Conservation (phyloP, 139 green algal species). For the Raphidocelis subcapitata region DNA sequence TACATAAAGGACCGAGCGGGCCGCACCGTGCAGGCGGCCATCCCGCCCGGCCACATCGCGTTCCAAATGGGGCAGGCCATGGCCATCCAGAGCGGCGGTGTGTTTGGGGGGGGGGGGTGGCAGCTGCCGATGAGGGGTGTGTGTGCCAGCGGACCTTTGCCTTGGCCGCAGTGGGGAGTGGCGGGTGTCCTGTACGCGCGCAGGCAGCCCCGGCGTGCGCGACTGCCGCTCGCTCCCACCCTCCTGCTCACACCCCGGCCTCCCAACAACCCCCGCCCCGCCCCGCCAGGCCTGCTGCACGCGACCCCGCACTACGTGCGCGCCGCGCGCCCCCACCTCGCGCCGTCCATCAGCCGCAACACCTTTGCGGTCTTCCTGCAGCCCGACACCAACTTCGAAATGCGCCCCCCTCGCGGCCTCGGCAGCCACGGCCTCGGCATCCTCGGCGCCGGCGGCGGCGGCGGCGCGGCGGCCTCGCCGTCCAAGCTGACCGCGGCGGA, state of each 20-base stretch:
- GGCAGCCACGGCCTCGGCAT: neutral
- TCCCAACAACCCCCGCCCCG: conserved; percentile 63
- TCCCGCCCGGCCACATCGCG: conserved; percentile 58
- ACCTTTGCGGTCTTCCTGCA: conserved; percentile 89
- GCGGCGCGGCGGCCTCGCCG: too few species aligned
- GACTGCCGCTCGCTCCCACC: neutral
- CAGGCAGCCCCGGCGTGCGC: neutral
- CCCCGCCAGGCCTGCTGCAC: conserved; percentile 63
- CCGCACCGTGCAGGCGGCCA: conserved; percentile 43
- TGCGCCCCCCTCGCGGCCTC: conserved; percentile 19
- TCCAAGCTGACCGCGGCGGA: neutral
- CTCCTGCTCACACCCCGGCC: conserved; percentile 59
- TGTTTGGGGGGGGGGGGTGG: too few species aligned
- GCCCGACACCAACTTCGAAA: conserved; percentile 30
- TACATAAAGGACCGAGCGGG: conserved; percentile 55
- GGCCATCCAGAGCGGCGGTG: too few species aligned
- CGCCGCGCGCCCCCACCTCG: conserved; percentile 21
- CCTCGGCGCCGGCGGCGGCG: neutral
- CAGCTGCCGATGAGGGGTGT: too few species aligned
- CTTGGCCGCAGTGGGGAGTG: neutral
- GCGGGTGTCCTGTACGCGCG: neutral
- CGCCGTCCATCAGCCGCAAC: conserved; percentile 48
- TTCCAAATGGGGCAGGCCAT: conserved; percentile 60
- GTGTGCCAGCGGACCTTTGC: too few species aligned
- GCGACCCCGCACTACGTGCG: conserved; percentile 79